Conservation (phyloP, 768 basidiomycete species). For the Neoboletus magnificus region DNA sequence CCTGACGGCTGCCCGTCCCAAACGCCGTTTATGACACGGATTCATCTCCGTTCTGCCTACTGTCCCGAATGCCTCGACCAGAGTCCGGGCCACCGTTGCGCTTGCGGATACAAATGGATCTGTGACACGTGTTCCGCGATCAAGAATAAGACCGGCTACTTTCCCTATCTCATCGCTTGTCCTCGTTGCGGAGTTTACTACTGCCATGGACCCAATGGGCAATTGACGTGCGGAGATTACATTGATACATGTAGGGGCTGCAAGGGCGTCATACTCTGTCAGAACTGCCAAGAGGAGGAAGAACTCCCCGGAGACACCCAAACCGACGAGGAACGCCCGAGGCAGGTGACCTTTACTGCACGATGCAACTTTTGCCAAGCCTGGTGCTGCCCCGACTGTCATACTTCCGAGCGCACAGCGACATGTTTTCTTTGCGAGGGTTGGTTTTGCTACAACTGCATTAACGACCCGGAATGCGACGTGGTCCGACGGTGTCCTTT, state of each 20-base stretch:
- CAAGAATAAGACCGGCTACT: neutral
- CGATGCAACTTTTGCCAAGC: neutral
- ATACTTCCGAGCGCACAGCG: neutral
- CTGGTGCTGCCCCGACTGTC: constrained; percentile 11
- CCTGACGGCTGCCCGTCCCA: constrained; percentile 7
- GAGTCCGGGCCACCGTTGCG: neutral
- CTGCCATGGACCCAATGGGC: neutral
- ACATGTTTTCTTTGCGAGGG: neutral
- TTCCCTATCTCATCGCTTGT: constrained; percentile 8
- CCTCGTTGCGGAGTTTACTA: constrained; percentile 13
- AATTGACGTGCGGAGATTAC: neutral
- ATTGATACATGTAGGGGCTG: constrained; percentile 8
- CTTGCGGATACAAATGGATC: neutral
- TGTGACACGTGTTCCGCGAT: constrained; percentile 2
- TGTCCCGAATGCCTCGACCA: constrained; percentile 8
- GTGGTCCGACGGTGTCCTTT: neutral
- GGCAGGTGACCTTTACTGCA: neutral
- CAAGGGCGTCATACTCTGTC: constrained; percentile 2
- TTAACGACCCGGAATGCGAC: neutral
- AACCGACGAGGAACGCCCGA: neutral
- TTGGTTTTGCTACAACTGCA: constrained; percentile 7
- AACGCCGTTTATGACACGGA: neutral
- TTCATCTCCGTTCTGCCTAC: neutral
- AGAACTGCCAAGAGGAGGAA: constrained; percentile 13
- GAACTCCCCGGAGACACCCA: neutral